These are phyloP conservation scores for Hirschfeldia incana DNA, from an alignment of 345 rosid species.

Conservation along the genomic window DNA sequence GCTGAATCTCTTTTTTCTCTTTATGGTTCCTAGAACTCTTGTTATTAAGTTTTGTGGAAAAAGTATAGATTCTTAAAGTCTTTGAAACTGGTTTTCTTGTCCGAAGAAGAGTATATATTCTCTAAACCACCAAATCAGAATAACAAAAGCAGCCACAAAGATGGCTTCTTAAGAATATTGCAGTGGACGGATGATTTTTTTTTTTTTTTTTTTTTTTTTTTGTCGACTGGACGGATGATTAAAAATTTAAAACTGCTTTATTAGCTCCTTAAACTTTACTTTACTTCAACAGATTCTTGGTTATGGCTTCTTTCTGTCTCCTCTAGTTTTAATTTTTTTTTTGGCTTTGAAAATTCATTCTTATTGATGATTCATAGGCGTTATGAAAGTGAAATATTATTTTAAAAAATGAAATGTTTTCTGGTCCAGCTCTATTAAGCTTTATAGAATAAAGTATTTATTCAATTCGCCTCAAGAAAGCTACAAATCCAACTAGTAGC, in stretches of 20 bases:
- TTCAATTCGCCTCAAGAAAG: too few relatives aligned
- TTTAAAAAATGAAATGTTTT: too few relatives aligned
- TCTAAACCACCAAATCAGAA: constrained; percentile 25
- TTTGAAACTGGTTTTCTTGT: constrained; percentile 5
- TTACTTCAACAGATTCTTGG: constrained; percentile 26
- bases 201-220: too few relatives aligned
- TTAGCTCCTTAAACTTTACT: constrained; percentile 25
- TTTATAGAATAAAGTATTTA: too few relatives aligned
- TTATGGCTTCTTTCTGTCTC: constrained; percentile 7
- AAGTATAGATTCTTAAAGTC: constrained; percentile 1
- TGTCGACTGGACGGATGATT: neutral
- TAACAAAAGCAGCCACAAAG: constrained; percentile 25
- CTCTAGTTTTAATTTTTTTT: too few relatives aligned
- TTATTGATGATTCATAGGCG: too few relatives aligned
- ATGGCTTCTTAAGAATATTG: constrained; percentile 14
- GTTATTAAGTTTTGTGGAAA: constrained; percentile 14
- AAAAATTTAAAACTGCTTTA: neutral
- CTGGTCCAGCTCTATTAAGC: too few relatives aligned
- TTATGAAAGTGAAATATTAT: too few relatives aligned
- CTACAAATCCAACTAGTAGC: too few relatives aligned
- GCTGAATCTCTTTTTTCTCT: neutral
- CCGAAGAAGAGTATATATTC: constrained; percentile 25
- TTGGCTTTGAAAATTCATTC: too few relatives aligned
- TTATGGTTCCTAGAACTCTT: neutral
- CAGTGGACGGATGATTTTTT: constrained; percentile 3